Evolutionary conservation across 2,329 filamentous ascomycete species (phyloP).

Genomic region (Colletotrichum sp.): DNA sequence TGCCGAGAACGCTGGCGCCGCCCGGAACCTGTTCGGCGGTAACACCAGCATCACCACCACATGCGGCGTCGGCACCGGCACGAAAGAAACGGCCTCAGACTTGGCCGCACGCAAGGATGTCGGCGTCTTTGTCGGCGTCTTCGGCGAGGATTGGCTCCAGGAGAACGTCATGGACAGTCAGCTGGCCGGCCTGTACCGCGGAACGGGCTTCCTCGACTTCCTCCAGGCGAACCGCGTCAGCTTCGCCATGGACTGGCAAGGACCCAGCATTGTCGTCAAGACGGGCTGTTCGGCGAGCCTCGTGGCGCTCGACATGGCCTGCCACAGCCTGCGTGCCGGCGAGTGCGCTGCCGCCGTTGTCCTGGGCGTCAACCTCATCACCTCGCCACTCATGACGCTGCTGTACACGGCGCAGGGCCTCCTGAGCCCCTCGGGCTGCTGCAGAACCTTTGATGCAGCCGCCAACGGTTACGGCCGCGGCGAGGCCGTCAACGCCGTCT

Average conservation of each 20-base stretch:
- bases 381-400: slow-evolving; percentile 27
- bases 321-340: slow-evolving; percentile 19
- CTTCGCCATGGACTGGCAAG: slow-evolving; percentile 14
- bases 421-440: slow-evolving; percentile 17
- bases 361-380: slow-evolving; percentile 27
- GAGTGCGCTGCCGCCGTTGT: slow-evolving; percentile 26
- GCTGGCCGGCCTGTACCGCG: background rate
- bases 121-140: slow-evolving; percentile 31
- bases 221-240: slow-evolving; percentile 26
- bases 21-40: slow-evolving; percentile 21
- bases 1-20: slow-evolving; percentile 30
- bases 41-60: background rate
- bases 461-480: slow-evolving; percentile 49
- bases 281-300: slow-evolving; percentile 31
- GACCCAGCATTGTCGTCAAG: slow-evolving; percentile 26
- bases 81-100: background rate
- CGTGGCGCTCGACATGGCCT: slow-evolving; percentile 27
- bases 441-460: slow-evolving; percentile 33
- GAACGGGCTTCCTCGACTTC: slow-evolving; percentile 22
- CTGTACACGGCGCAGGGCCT: slow-evolving; percentile 7
- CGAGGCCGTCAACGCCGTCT: slow-evolving; percentile 43
- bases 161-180: slow-evolving; percentile 18
- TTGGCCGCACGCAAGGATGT: slow-evolving; percentile 27
- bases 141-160: slow-evolving; percentile 28
- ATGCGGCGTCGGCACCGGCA: background rate